phyloP scores from a whole-genome alignment of 1,284 basidiomycete genomes.

The Neolentinus lepideus region DNA sequence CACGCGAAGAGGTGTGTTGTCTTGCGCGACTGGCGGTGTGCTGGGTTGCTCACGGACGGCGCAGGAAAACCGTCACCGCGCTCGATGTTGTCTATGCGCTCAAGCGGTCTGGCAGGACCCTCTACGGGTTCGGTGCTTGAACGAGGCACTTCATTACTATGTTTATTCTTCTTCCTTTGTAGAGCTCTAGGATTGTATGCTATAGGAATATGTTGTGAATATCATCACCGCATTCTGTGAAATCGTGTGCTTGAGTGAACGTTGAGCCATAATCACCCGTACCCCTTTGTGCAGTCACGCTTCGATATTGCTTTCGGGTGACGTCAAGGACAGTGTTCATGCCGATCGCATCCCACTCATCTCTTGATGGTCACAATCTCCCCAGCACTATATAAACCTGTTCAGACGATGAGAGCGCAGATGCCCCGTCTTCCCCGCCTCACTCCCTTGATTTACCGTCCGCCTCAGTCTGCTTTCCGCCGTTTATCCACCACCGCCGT shows the following conservation, averaged over 20 bases:
- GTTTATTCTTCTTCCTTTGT: background rate
- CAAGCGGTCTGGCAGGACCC: constrained; percentile 76
- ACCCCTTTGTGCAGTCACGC: background rate
- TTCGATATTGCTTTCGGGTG: background rate
- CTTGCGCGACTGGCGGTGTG: too few relatives aligned
- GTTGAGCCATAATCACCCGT: background rate
- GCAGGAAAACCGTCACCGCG: constrained; percentile 79
- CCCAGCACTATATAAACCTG: background rate
- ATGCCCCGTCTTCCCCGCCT: background rate
- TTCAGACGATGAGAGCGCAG: background rate
- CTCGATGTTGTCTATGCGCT: constrained; percentile 80
- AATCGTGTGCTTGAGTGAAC: background rate
- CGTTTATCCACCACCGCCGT: background rate
- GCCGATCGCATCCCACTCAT: background rate
- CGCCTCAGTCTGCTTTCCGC: background rate
- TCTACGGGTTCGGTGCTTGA: constrained; percentile 74
- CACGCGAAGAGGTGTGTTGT: constrained; percentile 84
- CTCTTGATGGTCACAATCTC: background rate
- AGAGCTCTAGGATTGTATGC: background rate
- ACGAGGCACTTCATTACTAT: background rate
- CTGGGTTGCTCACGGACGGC: too few relatives aligned
- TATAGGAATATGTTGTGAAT: background rate
- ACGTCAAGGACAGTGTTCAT: background rate
- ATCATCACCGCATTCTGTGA: background rate
- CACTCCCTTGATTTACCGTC: background rate